Percentiles rank a stretch among this genome's conserved stretches.
These are phyloP conservation scores for Sporothrix variecibatus DNA, from an alignment of 2,329 filamentous ascomycete genomes.

Conservation along the genomic window DNA sequence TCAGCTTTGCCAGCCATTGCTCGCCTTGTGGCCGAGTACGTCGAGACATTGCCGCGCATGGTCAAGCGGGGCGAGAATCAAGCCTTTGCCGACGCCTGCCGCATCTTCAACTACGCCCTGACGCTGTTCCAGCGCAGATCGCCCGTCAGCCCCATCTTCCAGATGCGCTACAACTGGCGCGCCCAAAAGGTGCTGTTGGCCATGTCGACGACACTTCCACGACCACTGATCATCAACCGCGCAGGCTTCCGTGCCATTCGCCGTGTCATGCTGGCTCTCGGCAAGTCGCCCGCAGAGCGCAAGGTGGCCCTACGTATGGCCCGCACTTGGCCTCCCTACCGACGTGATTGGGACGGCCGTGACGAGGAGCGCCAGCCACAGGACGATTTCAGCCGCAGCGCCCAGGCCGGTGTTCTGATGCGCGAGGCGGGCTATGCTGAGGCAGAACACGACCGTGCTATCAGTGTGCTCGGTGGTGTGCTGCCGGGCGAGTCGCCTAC, in stretches of 20 bases:
- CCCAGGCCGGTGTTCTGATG: conserved; percentile 56
- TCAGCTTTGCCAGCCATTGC: conserved; percentile 36
- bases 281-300: conserved; percentile 54
- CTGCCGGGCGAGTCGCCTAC: conserved; percentile 55
- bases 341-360: conserved; percentile 58
- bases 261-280: conserved; percentile 53
- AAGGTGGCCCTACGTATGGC: conserved; percentile 51
- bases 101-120: conserved; percentile 47
- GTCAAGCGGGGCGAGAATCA: conserved; percentile 25
- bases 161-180: conserved; percentile 56
- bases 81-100: conserved; percentile 37
- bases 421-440: conserved; percentile 58
- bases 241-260: conserved; percentile 58
- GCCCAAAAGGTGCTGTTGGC: conserved; percentile 57
- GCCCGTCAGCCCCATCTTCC: conserved; percentile 35
- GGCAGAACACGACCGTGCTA: conserved; percentile 48
- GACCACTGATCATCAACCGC: conserved; percentile 53
- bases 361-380: conserved; percentile 56
- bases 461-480: conserved; percentile 57
- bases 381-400: conserved; percentile 56
- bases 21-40: conserved; percentile 35
- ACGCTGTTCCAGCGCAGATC: conserved; percentile 42
- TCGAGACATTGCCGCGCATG: conserved; percentile 30
- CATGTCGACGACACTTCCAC: conserved; percentile 51
- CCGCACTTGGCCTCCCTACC: conserved; percentile 62